Evolutionary conservation across 2,329 filamentous ascomycete species (phyloP), one percentile per base, ranked within the genome.

Genomic region (Fusarium continuum): DNA sequence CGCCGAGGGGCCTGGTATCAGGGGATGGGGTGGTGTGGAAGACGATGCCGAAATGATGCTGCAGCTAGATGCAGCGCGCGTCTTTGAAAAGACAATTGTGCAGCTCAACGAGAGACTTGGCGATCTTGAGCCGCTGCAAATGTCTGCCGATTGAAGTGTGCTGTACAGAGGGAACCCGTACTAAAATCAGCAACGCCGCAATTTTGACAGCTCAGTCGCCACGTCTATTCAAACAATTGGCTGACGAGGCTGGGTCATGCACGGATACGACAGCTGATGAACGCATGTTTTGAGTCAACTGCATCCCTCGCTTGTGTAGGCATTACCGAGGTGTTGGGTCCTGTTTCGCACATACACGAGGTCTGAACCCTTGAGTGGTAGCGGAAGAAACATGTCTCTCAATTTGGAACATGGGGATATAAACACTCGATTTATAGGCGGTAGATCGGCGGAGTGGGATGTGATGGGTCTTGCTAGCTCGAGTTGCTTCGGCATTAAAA

Each of bases 51-150:
- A 80, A 44, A 80, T 82, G 31, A 80, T 82, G 28, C 72, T 86
- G 66, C 83, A 91, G 63, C 87, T 93, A 82, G 88, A 90, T 63
- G 86, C 91, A 44, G 91, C 88, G 1, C 84, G 83, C 62, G 88
- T 96, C 3, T 97, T 95, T 76, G 91, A 95, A 74, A 84, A 84
- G 68, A 95, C 92, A 0, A 85, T 96, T 64, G 84, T 91, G 32
- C 83, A 91, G 71, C 76, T 96, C 13, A 91, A 90, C 1, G 87
- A 89, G 69, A 82, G 85, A 10, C 76, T 95, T 85, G 13, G 79
- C 8, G 61, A 64, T 25, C 31, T 65, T 1, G 61, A 64, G 19
- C 61, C 61, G 23, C 23, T 64, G 9, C 58, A 66, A 26, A 68
- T 66, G 49, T 64, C 65, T 32, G 65, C 66, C 3, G 65, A 68